These are phyloP conservation scores for Plantago coronopus DNA, from an alignment of 305 asterid genomes.

Conservation along the genomic window DNA sequence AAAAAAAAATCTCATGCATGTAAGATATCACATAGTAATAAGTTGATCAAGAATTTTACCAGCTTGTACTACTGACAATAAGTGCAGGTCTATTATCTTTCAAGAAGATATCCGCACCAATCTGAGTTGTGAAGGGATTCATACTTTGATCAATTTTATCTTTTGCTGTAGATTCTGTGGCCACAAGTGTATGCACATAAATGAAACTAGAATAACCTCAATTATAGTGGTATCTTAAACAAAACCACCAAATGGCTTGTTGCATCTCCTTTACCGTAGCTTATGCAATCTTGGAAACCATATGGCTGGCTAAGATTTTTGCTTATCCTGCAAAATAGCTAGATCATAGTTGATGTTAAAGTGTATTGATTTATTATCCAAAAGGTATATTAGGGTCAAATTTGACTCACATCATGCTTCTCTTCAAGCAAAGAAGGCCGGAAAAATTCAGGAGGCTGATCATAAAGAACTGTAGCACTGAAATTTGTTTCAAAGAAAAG, in stretches of 20 bases:
- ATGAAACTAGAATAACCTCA: conserved; percentile 18
- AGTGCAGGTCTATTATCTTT: conserved; percentile 84
- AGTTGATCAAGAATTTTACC: conserved; percentile 45
- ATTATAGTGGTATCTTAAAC: not conserved
- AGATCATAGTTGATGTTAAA: conserved; percentile 34
- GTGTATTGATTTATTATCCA: conserved; percentile 17
- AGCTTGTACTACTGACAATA: conserved; percentile 94
- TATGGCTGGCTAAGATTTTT: conserved; percentile 49
- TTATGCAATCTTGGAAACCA: conserved; percentile 71
- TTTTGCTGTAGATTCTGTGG: conserved; percentile 37
- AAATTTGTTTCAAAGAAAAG: not conserved
- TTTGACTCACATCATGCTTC: conserved; percentile 68
- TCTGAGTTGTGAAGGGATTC: conserved; percentile 62
- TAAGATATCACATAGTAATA: conserved; percentile 9
- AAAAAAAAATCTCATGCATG: not conserved
- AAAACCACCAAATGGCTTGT: conserved; percentile 11
- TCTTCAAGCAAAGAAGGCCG: conserved; percentile 70
- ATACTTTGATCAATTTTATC: conserved; percentile 36
- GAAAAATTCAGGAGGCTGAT: conserved; percentile 94
- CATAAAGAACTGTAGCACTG: conserved; percentile 91
- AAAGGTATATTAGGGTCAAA: conserved; percentile 21
- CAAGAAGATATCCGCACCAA: conserved; percentile 47
- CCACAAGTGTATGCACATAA: conserved; percentile 24
- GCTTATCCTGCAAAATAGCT: conserved; percentile 83
- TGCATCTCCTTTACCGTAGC: conserved; percentile 48